phyloP scores from a whole-genome alignment of 106 monocot species.

The Platanthera guangdongensis region DNA sequence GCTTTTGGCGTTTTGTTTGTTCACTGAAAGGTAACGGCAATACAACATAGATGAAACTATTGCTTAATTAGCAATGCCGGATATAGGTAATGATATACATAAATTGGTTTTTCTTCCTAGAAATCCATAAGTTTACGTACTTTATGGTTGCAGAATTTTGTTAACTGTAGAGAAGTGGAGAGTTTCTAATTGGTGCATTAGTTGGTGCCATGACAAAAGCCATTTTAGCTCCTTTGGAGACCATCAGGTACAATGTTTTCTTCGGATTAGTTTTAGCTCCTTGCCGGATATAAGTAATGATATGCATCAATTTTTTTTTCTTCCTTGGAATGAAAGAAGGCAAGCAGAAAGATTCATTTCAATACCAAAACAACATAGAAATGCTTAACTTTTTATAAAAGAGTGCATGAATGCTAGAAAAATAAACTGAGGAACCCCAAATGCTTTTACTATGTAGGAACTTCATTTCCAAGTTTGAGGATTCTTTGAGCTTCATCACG shows the following conservation, averaged over 20 bases:
- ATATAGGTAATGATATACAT: neutral
- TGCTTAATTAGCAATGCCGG: neutral
- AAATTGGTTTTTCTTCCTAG: neutral
- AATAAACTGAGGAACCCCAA: neutral
- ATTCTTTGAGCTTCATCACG: slow-evolving; percentile 65
- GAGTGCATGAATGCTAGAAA: neutral
- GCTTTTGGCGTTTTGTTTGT: too few relatives aligned
- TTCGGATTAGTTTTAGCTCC: neutral
- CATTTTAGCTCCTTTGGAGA: slow-evolving; percentile 79
- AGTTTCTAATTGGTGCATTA: slow-evolving; percentile 8
- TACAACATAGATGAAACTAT: too few relatives aligned
- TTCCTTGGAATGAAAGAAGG: neutral
- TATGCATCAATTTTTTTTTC: too few relatives aligned
- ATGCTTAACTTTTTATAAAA: neutral
- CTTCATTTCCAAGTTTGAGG: neutral
- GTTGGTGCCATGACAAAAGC: slow-evolving; percentile 93
- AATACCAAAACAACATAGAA: neutral
- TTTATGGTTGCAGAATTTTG: slow-evolving; percentile 33
- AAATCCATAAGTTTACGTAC: neutral
- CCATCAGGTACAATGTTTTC: slow-evolving; percentile 41
- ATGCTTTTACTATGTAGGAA: neutral
- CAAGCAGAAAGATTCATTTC: neutral
- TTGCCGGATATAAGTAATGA: too few relatives aligned
- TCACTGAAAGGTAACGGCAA: too few relatives aligned
- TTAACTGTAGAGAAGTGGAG: slow-evolving; percentile 62